A percentile compares a stretch with the other conserved stretches of the same genome.
Conservation (phyloP, 2,329 filamentous ascomycete genomes). For the Aspergillus unguis region DNA sequence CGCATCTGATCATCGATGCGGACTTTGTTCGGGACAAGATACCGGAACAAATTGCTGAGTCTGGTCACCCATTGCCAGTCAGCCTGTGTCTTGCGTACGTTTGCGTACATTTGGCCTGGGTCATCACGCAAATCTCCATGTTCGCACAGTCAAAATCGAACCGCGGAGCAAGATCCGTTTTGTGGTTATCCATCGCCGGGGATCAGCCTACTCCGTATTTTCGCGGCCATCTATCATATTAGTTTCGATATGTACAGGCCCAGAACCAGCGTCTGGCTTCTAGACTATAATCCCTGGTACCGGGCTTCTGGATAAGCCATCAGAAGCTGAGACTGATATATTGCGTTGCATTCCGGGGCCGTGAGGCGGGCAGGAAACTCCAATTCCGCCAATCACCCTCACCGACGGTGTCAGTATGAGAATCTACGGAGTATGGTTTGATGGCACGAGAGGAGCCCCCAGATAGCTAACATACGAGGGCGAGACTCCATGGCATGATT, state of each 20-base stretch:
- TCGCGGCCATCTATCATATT: not conserved
- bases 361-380: not conserved
- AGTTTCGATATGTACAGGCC: not conserved
- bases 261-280: slow-evolving; percentile 4
- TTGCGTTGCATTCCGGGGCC: not conserved
- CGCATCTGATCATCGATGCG: slow-evolving; percentile 1
- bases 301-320: not conserved
- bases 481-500: no score
- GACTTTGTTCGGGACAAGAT: slow-evolving; percentile 4
- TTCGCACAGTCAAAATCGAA: no score
- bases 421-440: not conserved
- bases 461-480: no score
- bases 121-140: no score
- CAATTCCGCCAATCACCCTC: slow-evolving; percentile 12
- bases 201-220: not conserved
- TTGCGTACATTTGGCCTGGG: not conserved
- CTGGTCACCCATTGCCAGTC: not conserved
- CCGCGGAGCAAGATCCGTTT: not conserved
- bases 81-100: no score
- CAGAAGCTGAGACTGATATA: not conserved
- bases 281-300: slow-evolving; percentile 1
- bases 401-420: not conserved
- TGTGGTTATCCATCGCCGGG: not conserved
- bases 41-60: not conserved
- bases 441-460: no score